Conservation (phyloP, 2,329 filamentous ascomycete genomes). For the Lomentospora prolificans region DNA sequence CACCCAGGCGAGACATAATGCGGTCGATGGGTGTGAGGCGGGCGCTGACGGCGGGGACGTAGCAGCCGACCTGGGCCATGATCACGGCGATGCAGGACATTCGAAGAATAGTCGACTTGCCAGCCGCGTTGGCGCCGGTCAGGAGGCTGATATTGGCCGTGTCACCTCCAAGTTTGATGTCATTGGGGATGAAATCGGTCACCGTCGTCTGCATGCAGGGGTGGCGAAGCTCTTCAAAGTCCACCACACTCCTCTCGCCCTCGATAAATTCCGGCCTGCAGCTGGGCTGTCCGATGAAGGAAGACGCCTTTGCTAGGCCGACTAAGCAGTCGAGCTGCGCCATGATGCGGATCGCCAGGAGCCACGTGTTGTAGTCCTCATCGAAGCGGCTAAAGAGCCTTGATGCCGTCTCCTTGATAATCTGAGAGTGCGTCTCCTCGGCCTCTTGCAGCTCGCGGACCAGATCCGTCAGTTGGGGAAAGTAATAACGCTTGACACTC, state of each 20-base stretch:
- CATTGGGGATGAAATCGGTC: conserved; percentile 92
- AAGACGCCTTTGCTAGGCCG: conserved; percentile 81
- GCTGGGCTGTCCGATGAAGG: conserved; percentile 72
- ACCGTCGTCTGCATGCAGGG: conserved; percentile 88
- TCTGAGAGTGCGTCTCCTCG: conserved; percentile 85
- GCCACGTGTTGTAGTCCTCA: conserved; percentile 73
- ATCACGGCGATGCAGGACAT: conserved; percentile 97
- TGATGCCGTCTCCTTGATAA: conserved; percentile 74
- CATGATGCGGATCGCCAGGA: conserved; percentile 80
- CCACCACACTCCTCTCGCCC: conserved; percentile 73
- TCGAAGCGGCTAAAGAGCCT: conserved; percentile 86
- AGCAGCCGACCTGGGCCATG: conserved; percentile 92
- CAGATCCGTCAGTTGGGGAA: conserved; percentile 67
- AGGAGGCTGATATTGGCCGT: conserved; percentile 78
- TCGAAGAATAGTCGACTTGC: conserved; percentile 89
- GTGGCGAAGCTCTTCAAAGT: conserved; percentile 86
- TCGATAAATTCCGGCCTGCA: conserved; percentile 86
- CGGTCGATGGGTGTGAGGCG: conserved; percentile 84
- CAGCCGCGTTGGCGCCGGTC: conserved; percentile 92
- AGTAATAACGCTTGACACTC: conserved; percentile 89
- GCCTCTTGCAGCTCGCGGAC: conserved; percentile 87
- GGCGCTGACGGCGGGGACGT: conserved; percentile 75
- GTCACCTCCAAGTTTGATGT: conserved; percentile 75
- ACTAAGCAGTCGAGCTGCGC: conserved; percentile 92
- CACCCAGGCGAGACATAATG: conserved; percentile 96